These are phyloP conservation scores for Yamadazyma scolyti DNA, from an alignment of 805 yeast genomes.

Conservation along the genomic window DNA sequence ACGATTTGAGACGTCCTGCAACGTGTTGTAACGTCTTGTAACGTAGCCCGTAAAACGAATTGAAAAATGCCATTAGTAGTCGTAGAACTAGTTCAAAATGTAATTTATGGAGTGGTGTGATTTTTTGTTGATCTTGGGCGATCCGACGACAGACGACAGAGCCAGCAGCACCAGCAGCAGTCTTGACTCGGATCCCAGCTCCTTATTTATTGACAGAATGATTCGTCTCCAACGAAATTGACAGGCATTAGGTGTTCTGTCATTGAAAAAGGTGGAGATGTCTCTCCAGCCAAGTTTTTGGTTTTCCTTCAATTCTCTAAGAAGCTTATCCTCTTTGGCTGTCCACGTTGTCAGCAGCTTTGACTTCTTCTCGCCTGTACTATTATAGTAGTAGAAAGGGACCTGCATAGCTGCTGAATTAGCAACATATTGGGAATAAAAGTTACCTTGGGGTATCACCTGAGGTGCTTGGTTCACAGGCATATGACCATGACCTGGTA, in stretches of 20 bases:
- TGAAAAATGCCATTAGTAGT: not conserved
- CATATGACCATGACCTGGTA: too few species aligned
- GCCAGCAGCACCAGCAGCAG: not conserved
- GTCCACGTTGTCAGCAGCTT: constrained; percentile 60
- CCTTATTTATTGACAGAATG: constrained; percentile 16
- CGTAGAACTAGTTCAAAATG: constrained; percentile 17
- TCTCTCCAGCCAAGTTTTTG: constrained; percentile 89
- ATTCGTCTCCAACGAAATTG: constrained; percentile 85
- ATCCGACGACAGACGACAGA: not conserved
- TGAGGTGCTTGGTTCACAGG: constrained; percentile 3
- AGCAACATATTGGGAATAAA: not conserved
- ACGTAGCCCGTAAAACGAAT: not conserved
- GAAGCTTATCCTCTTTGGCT: constrained; percentile 66
- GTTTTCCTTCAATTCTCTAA: constrained; percentile 75
- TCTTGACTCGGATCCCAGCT: not conserved
- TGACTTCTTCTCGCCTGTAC: constrained; percentile 18
- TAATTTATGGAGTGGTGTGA: constrained; percentile 27
- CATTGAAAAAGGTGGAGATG: constrained; percentile 71
- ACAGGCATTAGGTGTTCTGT: constrained; percentile 85
- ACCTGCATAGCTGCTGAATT: constrained; percentile 6
- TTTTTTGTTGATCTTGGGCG: constrained; percentile 12
- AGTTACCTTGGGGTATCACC: constrained; percentile 3
- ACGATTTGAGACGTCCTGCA: too few species aligned
- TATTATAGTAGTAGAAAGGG: constrained; percentile 11
- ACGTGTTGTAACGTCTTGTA: too few species aligned